phyloP scores from a whole-genome alignment of 495 filamentous ascomycete genomes.

The Sporormia fimetaria region DNA sequence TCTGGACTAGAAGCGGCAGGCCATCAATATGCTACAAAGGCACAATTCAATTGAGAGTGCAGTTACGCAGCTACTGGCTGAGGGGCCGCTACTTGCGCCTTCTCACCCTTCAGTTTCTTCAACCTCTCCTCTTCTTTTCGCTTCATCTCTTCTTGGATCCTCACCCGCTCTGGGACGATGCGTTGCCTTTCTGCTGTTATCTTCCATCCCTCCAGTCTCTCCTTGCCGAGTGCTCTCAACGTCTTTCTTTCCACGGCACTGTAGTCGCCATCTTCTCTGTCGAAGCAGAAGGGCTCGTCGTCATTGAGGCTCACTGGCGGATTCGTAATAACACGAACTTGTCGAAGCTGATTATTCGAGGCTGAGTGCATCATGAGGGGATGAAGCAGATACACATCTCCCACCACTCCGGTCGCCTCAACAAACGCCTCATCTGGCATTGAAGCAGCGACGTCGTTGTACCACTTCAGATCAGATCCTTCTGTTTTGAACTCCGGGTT shows the following conservation, averaged over 20 bases:
- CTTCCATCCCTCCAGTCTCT: conserved; percentile 50
- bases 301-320: conserved; percentile 48
- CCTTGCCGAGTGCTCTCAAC: conserved; percentile 46
- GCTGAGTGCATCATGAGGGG: conserved; percentile 64
- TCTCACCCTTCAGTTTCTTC: conserved; percentile 15
- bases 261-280: conserved; percentile 49
- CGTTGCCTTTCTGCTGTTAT: conserved; percentile 43
- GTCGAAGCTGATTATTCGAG: conserved; percentile 47
- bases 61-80: background rate
- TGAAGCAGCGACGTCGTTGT: conserved; percentile 37
- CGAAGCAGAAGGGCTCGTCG: conserved; percentile 53
- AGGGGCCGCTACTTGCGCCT: background rate
- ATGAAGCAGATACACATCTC: conserved; percentile 60
- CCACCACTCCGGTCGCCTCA: conserved; percentile 52
- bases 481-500: conserved; percentile 32
- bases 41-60: no score
- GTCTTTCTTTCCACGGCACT: conserved; percentile 61
- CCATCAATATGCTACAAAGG: no score
- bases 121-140: conserved; percentile 29
- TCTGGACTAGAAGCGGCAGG: no score
- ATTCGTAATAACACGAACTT: conserved; percentile 59
- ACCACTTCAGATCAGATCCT: conserved; percentile 39
- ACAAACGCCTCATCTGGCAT: conserved; percentile 44
- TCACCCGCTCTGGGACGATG: conserved; percentile 39
- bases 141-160: conserved; percentile 42